Percentiles rank a stretch among this genome's conserved stretches.
Conservation (phyloP, 768 basidiomycete genomes). For the Suillus discolor region DNA sequence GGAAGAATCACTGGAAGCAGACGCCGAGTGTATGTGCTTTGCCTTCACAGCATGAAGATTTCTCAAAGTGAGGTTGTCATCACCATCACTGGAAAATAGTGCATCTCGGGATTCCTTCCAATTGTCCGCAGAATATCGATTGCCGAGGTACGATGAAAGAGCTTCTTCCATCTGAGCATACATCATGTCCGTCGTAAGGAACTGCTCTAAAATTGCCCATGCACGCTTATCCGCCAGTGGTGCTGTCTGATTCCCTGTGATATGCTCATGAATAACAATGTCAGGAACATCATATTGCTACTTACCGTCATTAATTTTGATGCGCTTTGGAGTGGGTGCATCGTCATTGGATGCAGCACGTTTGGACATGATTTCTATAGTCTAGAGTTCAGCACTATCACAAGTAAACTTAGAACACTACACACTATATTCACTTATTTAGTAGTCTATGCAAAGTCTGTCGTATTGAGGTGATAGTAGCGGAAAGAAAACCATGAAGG, state of each 20-base stretch:
- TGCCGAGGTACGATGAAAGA: too few relatives aligned
- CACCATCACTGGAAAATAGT: too few relatives aligned
- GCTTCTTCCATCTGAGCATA: too few relatives aligned
- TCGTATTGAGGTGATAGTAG: not conserved
- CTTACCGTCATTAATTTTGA: not conserved
- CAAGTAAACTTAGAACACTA: not conserved
- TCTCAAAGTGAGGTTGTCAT: too few relatives aligned
- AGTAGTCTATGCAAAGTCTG: not conserved
- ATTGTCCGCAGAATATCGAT: too few relatives aligned
- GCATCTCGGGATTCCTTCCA: too few relatives aligned
- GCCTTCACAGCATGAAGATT: too few relatives aligned
- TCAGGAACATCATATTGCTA: not conserved
- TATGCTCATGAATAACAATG: not conserved
- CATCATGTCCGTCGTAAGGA: too few relatives aligned
- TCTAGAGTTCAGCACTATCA: not conserved
- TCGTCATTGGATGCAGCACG: not conserved
- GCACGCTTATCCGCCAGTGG: too few relatives aligned
- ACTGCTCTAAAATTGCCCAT: too few relatives aligned
- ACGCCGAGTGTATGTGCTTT: not conserved
- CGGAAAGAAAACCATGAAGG: not conserved
- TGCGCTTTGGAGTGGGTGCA: not conserved
- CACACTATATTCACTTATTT: not conserved
- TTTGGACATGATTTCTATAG: not conserved
- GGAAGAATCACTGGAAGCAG: not conserved
- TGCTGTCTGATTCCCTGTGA: not conserved